Percentiles rank a stretch among this genome's conserved stretches.
Conservation (phyloP, 1,284 basidiomycete species). For the Ganoderma multipileum region DNA sequence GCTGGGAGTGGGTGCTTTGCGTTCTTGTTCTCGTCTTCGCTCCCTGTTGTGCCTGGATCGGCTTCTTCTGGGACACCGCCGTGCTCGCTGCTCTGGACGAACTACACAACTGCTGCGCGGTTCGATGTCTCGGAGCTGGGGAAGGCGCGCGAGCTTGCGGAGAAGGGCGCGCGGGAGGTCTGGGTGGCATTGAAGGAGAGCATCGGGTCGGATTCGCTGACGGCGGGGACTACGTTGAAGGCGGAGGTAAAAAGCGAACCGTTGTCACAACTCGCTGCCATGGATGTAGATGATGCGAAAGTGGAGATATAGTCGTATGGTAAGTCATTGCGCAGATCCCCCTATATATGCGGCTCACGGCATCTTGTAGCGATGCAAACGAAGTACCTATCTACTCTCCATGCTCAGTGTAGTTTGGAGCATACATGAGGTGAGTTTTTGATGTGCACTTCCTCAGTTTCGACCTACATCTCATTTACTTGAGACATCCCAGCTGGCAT, state of each 20-base stretch:
- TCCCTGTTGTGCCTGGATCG: conserved; percentile 25
- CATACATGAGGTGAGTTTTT: not conserved
- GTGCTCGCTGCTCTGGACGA: conserved; percentile 57
- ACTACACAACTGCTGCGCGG: conserved; percentile 49
- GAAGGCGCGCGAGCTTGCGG: conserved; percentile 54
- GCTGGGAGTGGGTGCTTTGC: conserved; percentile 68
- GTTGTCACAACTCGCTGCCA: not conserved
- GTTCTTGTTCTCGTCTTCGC: conserved; percentile 60
- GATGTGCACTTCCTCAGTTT: not conserved
- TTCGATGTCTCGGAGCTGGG: conserved; percentile 52
- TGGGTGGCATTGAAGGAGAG: conserved; percentile 56
- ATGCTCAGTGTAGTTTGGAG: not conserved
- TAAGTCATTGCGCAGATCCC: not conserved
- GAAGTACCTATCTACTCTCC: not conserved
- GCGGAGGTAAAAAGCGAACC: conserved; percentile 6
- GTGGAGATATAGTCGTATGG: conserved; percentile 20
- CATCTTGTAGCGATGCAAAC: no score
- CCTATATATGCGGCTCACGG: not conserved
- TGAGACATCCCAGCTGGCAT: no score
- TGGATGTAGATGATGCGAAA: conserved; percentile 30
- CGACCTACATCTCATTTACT: no score
- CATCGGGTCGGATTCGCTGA: conserved; percentile 30
- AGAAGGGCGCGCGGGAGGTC: conserved; percentile 50
- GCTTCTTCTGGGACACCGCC: conserved; percentile 31
- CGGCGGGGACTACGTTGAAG: conserved; percentile 13